Base-by-base conservation (phyloP, 1,284 basidiomycete genomes). In the Sporisorium graminicola region DNA sequence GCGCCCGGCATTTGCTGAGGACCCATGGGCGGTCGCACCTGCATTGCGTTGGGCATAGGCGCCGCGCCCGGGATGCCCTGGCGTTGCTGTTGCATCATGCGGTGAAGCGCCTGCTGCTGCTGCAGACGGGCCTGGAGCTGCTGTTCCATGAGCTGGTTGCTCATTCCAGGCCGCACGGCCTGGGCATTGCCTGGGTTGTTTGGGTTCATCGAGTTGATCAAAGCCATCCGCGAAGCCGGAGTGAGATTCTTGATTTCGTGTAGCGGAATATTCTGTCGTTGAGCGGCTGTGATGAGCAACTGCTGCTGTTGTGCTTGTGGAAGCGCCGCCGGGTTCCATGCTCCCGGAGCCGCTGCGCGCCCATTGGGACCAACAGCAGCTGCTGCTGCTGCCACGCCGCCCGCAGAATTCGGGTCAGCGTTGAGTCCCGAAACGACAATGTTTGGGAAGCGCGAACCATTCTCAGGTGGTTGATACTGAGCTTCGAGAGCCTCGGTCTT, bases 231-330 rank as follows among this genome's bases (percentile, higher is more conserved):
- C 14, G 76, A 66, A 1, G 78, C 72, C 1, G 82, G 81, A 6
- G 77, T 66, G 56, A 84, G 75, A 43, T 77, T 83, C 67, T 82
- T 82, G 58, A 85, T 66, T 44, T 83, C 81, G n/a, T 85, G 79
- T 24, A 83, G 58, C 1, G 81, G 71, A 22, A 85, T 80, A 29
- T 80, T 81, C 29, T 81, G 77, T 27, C 75, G 74, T 56, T 77
- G 64, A 13, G 83, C 83, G 5, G 82, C 83, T 1, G 71, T 63
- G 46, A 82, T 65, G 47, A 85, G 74, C 29, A 83, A 59, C 42
- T 82, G 77, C 59, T 82, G 82, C 63, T 83, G 82, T 59, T 85
- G 82, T 51, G 77, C 77, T 20, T 60, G 77, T 3, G 78, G 66
- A 3, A 81, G 69, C 13, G 77, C 56, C 13, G 69, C 69, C 13